Conservation (phyloP, 108 stramenopile species). For the Skeletonema tropicum region DNA sequence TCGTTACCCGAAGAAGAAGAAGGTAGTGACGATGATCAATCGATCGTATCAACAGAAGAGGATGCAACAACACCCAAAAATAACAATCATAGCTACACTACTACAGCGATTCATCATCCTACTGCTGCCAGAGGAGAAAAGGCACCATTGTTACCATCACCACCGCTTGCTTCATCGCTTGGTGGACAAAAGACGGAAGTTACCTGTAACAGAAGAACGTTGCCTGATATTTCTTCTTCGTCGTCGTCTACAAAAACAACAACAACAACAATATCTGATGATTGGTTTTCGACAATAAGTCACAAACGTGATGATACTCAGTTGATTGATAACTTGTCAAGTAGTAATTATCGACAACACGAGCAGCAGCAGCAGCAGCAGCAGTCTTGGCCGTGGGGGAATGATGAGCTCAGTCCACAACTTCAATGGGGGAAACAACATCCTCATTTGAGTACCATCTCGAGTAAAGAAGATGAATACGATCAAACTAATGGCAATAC, state of each 20-base stretch:
- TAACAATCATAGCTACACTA: not conserved
- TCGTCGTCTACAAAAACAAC: no score
- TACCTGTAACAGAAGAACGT: no score
- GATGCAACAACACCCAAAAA: not conserved
- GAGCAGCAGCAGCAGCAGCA: no score
- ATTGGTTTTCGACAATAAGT: not conserved
- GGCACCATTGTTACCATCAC: not conserved
- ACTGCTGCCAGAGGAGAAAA: not conserved
- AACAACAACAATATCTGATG: no score
- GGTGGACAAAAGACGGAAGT: not conserved
- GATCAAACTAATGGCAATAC: not conserved
- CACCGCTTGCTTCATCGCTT: no score
- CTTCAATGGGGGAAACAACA: not conserved
- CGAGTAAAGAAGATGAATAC: not conserved
- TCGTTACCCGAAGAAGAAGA: not conserved
- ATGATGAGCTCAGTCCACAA: not conserved
- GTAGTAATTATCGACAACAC: no score
- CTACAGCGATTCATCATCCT: not conserved
- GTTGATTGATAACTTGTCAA: not conserved
- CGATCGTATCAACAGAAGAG: not conserved
- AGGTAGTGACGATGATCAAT: not conserved
- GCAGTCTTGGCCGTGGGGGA: not conserved
- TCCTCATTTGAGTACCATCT: not conserved
- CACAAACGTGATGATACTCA: slow-evolving; percentile 10
- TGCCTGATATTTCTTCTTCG: no score